Conservation (phyloP, 371 early-diverging fungal genomes). For the Capillidium rhysosporum region DNA sequence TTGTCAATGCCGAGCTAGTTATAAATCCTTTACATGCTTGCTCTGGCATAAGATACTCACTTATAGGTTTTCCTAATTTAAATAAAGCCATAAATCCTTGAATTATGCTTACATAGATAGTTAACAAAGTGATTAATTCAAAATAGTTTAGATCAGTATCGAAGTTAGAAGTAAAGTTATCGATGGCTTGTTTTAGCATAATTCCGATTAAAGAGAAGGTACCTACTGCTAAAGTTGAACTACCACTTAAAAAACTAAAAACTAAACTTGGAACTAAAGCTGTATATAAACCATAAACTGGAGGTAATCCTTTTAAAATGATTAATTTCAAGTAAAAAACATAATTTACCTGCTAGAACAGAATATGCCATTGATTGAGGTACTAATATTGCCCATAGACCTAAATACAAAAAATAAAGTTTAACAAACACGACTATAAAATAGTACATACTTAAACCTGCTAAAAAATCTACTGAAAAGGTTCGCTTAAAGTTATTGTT, state of each 20-base stretch:
- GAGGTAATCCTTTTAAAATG: slow-evolving; percentile 23
- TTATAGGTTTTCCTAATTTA: neutral
- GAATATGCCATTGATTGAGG: neutral
- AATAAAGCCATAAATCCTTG: neutral
- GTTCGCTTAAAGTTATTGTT: no score
- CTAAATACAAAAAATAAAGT: neutral
- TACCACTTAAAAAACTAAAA: slow-evolving; percentile 71
- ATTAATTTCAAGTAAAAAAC: neutral
- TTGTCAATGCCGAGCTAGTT: neutral
- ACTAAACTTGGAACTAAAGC: slow-evolving; percentile 59
- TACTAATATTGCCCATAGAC: neutral
- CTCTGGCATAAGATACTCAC: neutral
- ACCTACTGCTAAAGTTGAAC: slow-evolving; percentile 9
- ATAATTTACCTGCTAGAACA: neutral
- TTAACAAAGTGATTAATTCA: neutral
- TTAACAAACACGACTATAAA: neutral
- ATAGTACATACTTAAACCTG: neutral
- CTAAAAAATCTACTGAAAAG: neutral
- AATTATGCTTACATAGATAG: neutral
- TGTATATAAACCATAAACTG: slow-evolving; percentile 73
- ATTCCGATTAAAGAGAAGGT: neutral
- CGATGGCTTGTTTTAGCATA: neutral
- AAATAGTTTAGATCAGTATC: neutral
- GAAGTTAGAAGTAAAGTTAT: neutral
- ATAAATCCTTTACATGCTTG: neutral